A percentile compares a stretch with the other conserved stretches of the same genome.
Evolutionary conservation across 805 yeast genomes (phyloP).

Genomic region (Candida tammaniensis): DNA sequence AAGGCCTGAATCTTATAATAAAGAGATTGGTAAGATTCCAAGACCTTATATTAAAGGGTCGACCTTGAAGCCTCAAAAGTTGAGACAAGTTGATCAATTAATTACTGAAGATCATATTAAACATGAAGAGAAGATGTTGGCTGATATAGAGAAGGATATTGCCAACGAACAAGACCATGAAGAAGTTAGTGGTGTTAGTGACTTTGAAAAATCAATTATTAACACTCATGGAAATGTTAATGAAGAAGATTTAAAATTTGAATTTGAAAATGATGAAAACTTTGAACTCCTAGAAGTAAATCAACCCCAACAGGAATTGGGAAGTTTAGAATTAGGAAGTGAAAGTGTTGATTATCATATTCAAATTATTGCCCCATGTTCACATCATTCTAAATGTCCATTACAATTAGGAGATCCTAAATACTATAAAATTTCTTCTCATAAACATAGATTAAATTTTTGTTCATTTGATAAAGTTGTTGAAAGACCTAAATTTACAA

Average conservation of each 20-base stretch:
- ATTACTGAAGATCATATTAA: conserved; percentile 33
- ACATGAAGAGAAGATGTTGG: conserved; percentile 29
- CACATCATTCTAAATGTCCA: conserved; percentile 86
- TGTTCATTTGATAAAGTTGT: conserved; percentile 73
- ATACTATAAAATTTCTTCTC: conserved; percentile 54
- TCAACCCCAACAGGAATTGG: conserved; percentile 3
- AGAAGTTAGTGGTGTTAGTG: conserved; percentile 5
- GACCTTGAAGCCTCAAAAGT: conserved; percentile 36
- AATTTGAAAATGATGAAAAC: conserved; percentile 38
- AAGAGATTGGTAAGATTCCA: conserved; percentile 62
- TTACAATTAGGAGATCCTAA: conserved; percentile 75
- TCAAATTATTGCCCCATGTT: conserved; percentile 81
- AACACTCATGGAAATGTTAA: conserved; percentile 41
- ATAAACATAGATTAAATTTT: conserved; percentile 61
- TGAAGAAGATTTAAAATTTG: conserved; percentile 47
- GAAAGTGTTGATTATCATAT: conserved; percentile 49
- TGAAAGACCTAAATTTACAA: conserved; percentile 71
- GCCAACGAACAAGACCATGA: conserved; percentile 15
- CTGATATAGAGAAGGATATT: conserved; percentile 17
- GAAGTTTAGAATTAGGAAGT: conserved; percentile 8
- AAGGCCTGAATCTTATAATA: conserved; percentile 70
- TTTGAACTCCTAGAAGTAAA: conserved; percentile 21
- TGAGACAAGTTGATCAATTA: conserved; percentile 33
- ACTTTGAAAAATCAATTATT: conserved; percentile 18
- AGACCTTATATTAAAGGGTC: conserved; percentile 63